Evolutionary conservation across 2,329 filamentous ascomycete genomes (phyloP), one percentile per base, ranked within the genome.

Genomic region (Exophiala aquamarina): DNA sequence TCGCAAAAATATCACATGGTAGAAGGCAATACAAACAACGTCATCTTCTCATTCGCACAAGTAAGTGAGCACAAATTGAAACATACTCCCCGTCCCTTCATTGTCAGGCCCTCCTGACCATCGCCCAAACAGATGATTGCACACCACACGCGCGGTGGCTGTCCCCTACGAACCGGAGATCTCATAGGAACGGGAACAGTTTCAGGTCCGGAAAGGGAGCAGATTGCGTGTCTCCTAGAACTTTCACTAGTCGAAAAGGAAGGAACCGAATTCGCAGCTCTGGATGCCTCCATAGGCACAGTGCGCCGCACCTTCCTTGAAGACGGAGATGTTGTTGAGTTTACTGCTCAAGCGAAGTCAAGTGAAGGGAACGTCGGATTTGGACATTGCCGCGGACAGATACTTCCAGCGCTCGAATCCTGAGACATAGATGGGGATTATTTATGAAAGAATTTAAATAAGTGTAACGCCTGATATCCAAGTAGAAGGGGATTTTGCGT

Each of bases 21-120:
- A 1, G 73, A 67, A 50, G 84, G 75, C 54, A 83, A 75, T 47
- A 77, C 82, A 7, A 78, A 74, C 53, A 78, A 89, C 59, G 72
- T 91, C 7, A 72, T 91, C n/a, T 92, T 82, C 75, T 89, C 85
- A 0, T 91, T 90, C 68, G 79, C 84, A 3, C 87, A 91, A 65
- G n/a, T n/a, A n/a, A n/a, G n/a, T n/a, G n/a, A n/a, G n/a, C n/a
- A n/a, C n/a, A n/a, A n/a, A n/a, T n/a, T n/a, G n/a, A n/a, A n/a
- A n/a, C n/a, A n/a, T n/a, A n/a, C n/a, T n/a, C n/a, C n/a, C n/a
- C n/a, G n/a, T n/a, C n/a, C n/a, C n/a, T n/a, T n/a, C n/a, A n/a
- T n/a, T n/a, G n/a, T n/a, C n/a, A n/a, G n/a, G n/a, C n/a, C n/a
- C n/a, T n/a, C n/a, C n/a, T n/a, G n/a, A n/a, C n/a, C n/a, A n/a